A percentile compares a stretch with the other conserved stretches of the same genome.
Conservation (phyloP, 2,329 filamentous ascomycete species). For the Celoporthe dispersa region DNA sequence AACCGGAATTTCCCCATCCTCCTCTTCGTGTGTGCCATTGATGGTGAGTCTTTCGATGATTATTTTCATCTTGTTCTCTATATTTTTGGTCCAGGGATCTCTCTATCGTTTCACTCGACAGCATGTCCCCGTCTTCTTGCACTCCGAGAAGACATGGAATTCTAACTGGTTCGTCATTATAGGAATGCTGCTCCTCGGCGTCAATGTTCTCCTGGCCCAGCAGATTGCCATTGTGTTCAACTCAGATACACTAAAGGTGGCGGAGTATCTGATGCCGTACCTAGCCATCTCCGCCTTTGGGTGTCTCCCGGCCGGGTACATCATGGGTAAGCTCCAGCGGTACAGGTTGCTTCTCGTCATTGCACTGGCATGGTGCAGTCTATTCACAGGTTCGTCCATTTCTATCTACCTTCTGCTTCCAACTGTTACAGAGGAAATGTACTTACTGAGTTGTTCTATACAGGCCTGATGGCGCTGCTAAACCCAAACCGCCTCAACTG, state of each 20-base stretch:
- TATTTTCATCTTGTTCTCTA: too few relatives aligned
- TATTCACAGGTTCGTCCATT: constrained; percentile 22
- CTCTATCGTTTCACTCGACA: not conserved
- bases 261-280: constrained; percentile 18
- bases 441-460: not conserved
- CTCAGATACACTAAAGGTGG: constrained; percentile 19
- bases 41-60: constrained; percentile 10
- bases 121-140: not conserved
- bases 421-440: not conserved
- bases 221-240: constrained; percentile 23
- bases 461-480: constrained; percentile 23
- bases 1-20: constrained; percentile 21
- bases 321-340: constrained; percentile 17
- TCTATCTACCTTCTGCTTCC: not conserved
- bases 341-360: constrained; percentile 17
- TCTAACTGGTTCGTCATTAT: not conserved
- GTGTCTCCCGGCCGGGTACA: constrained; percentile 21
- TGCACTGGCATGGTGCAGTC: constrained; percentile 21
- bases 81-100: not conserved
- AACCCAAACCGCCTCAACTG: constrained; percentile 13
- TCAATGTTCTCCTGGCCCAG: constrained; percentile 23
- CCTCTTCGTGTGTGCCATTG: constrained; percentile 22
- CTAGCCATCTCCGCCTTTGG: constrained; percentile 22
- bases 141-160: not conserved
- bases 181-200: constrained; percentile 23